Conservation (phyloP, 192 early-diverging fungal species). For the Obelidium mucronatum region DNA sequence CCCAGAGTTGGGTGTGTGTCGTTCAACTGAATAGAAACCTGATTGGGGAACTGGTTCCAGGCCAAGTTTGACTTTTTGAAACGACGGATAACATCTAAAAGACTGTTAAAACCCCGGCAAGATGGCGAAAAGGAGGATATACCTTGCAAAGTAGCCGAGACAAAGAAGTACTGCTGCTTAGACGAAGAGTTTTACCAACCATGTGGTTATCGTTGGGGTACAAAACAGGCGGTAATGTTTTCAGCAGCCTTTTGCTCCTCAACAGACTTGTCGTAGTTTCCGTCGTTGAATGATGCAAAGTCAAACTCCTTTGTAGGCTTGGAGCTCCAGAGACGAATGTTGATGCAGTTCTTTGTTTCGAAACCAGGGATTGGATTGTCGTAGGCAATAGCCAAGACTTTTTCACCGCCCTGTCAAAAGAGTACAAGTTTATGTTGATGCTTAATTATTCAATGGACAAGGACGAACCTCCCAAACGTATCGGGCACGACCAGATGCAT, state of each 20-base stretch:
- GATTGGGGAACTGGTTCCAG: conserved; percentile 88
- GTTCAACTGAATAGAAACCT: conserved; percentile 97
- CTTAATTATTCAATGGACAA: neutral
- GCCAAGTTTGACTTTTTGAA: conserved; percentile 89
- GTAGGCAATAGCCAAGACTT: conserved; percentile 91
- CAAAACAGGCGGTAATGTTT: conserved; percentile 88
- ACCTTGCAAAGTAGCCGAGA: conserved; percentile 87
- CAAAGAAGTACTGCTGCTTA: conserved; percentile 99
- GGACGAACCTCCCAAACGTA: conserved; percentile 74
- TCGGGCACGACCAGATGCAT: conserved; percentile 71
- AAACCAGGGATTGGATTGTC: conserved; percentile 98
- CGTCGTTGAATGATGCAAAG: conserved; percentile 72
- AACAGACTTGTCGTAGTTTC: conserved; percentile 92
- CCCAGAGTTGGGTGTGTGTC: conserved; percentile 95
- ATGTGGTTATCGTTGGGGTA: conserved; percentile 99
- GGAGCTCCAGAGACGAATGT: conserved; percentile 96
- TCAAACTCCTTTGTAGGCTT: conserved; percentile 91
- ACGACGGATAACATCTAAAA: conserved; percentile 76
- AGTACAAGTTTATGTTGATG: no score
- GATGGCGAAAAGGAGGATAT: conserved; percentile 40
- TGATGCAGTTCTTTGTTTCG: conserved; percentile 93
- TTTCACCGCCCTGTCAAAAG: conserved; percentile 66
- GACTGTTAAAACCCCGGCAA: neutral
- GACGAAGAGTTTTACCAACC: conserved; percentile 93
- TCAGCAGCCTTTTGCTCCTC: conserved; percentile 91